Conservation (phyloP, 2,329 filamentous ascomycete species). For the Ophiostoma tasmaniense region DNA sequence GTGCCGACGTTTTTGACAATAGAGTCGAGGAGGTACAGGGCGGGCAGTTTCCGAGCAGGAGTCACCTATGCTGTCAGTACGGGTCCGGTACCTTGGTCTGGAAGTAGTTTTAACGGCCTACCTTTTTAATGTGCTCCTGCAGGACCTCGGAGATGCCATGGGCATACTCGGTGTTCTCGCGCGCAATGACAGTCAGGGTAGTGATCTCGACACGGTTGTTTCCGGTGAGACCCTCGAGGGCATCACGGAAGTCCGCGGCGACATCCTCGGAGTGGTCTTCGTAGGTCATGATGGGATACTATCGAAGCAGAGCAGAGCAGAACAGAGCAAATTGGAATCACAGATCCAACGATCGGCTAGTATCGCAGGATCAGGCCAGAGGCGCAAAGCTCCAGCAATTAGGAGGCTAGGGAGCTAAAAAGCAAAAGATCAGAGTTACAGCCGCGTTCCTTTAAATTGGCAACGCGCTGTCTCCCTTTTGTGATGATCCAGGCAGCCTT, state of each 20-base stretch:
- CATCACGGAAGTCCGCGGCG: constrained; percentile 88
- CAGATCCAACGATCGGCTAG: not conserved
- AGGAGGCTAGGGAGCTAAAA: not conserved
- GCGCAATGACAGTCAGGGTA: constrained; percentile 93
- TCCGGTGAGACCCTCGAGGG: constrained; percentile 79
- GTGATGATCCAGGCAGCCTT: not conserved
- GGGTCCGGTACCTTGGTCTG: too few species aligned
- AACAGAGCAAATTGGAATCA: not conserved
- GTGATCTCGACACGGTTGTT: constrained; percentile 95
- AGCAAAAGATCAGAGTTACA: not conserved
- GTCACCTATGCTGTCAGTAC: constrained; percentile 54
- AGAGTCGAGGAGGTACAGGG: constrained; percentile 95
- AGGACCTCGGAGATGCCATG: constrained; percentile 84
- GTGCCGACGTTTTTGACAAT: constrained; percentile 98
- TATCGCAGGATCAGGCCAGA: not conserved
- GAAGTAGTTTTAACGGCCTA: too few species aligned
- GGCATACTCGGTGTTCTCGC: constrained; percentile 94
- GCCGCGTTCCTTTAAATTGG: constrained; percentile 5
- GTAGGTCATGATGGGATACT: constrained; percentile 35
- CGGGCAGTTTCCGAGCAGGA: constrained; percentile 81
- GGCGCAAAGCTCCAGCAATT: not conserved
- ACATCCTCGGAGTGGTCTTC: constrained; percentile 65
- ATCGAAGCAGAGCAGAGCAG: not conserved
- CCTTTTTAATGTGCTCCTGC: constrained; percentile 88
- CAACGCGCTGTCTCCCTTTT: constrained; percentile 4